phyloP scores from a whole-genome alignment of 371 early-diverging fungal species.

The Mucor racemosus region DNA sequence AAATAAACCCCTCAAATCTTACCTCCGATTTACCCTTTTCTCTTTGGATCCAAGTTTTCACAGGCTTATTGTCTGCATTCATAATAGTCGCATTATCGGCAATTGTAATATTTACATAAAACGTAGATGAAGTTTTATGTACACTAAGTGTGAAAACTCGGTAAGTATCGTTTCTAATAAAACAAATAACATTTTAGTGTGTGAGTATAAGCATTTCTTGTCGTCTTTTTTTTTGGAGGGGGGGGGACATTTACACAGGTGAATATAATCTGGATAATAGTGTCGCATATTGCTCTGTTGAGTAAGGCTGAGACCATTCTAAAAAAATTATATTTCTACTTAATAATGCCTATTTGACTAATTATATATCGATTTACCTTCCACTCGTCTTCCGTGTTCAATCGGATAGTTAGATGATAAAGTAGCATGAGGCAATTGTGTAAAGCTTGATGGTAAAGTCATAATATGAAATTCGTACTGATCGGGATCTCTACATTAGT shows the following conservation, averaged over 20 bases:
- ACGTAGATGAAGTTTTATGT: slow-evolving; percentile 31
- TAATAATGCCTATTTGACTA: not conserved
- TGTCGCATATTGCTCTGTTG: slow-evolving; percentile 22
- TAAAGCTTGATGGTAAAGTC: slow-evolving; percentile 32
- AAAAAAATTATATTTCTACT: not conserved
- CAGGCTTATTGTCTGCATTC: slow-evolving; percentile 5
- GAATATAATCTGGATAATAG: slow-evolving; percentile 37
- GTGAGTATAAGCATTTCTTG: not conserved
- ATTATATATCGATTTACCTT: slow-evolving; percentile 19
- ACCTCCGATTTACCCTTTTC: slow-evolving; percentile 24
- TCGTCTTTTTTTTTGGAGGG: not conserved
- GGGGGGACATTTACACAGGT: slow-evolving; percentile 23
- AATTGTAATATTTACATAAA: slow-evolving; percentile 33
- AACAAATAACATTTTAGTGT: no score
- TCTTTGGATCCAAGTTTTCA: slow-evolving; percentile 21
- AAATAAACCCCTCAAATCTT: not conserved
- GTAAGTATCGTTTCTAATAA: slow-evolving; percentile 21
- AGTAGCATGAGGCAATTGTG: slow-evolving; percentile 26
- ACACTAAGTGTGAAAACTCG: slow-evolving; percentile 35
- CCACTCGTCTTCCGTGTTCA: slow-evolving; percentile 30
- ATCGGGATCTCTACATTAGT: slow-evolving; percentile 46
- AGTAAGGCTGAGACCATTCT: slow-evolving; percentile 37
- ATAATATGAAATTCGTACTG: slow-evolving; percentile 39
- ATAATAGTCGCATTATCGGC: slow-evolving; percentile 27
- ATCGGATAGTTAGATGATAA: slow-evolving; percentile 13